Evolutionary conservation across 257 asterid species (phyloP), one percentile per base, ranked within the genome.

Genomic region (Solanum sejunctum): DNA sequence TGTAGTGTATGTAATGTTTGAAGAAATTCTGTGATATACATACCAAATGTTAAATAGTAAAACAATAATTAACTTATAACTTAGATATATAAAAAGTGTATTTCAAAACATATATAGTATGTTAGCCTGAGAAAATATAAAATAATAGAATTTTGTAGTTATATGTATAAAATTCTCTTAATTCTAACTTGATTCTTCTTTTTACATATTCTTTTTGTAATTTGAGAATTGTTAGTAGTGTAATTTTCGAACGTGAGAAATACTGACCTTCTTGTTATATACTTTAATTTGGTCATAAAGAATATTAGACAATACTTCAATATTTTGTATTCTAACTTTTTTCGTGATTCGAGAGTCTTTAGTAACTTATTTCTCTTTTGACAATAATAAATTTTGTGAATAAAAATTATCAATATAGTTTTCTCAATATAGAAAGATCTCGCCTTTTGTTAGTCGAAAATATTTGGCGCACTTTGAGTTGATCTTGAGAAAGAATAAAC

Each of bases 381-480:
- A 58, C 3, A 3, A 8, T 61, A 21, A 2, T n/a, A 61, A 1
- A 0, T 0, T 61, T 61, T 61, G 7, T 61, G 21, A 21, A 21
- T 61, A 0, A 61, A 20, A 20, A 9, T 58, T 58, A 5, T 8
- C 28, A n/a, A 4, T 58, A 61, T 1, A 21, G 5, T 61, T 11
- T 61, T 3, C 0, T n/a, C 16, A 4, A 60, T 3, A 10, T 60
- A 10, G 3, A n/a, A 60, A n/a, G 1, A 10, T n/a, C 10, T 10
- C 0, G 1, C 0, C 6, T 2, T 60, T 0, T 6, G 10, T 60
- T 7, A 60, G 21, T 60, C 1, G 4, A n/a, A 18, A n/a, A 58
- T 12, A n/a, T 58, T 12, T 12, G 10, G 7, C 6, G 20, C 15
- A n/a, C 66, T 58, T 36, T 36, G 41, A 58, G 7, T 58, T 58